These are phyloP conservation scores for Favolaschia claudopus DNA, from an alignment of 768 basidiomycete genomes.

Conservation along the genomic window DNA sequence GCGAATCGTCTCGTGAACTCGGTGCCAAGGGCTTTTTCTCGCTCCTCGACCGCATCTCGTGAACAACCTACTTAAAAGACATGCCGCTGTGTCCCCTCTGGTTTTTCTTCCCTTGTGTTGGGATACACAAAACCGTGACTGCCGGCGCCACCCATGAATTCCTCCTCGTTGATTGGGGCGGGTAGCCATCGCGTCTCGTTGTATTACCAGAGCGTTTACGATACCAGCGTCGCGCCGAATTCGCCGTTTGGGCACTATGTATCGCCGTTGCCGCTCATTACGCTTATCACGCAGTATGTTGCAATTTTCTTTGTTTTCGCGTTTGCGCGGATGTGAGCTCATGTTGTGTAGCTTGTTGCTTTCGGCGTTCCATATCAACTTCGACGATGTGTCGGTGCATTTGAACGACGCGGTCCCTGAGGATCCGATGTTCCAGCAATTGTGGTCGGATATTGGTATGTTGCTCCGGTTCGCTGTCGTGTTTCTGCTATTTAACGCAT, in stretches of 20 bases:
- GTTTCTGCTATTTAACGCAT: too few species aligned
- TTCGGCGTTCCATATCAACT: constrained; percentile 37
- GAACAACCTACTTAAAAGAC: too few species aligned
- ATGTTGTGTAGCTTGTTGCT: constrained; percentile 22
- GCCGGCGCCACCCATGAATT: constrained; percentile 14
- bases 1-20: not conserved
- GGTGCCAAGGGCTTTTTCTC: not conserved
- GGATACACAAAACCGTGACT: too few species aligned
- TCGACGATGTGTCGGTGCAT: constrained; percentile 27
- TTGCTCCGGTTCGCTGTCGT: too few species aligned
- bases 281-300: constrained; percentile 29
- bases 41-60: too few species aligned
- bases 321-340: not conserved
- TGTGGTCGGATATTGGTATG: constrained; percentile 37
- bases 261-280: constrained; percentile 30
- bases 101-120: too few species aligned
- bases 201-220: constrained; percentile 35
- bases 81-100: too few species aligned
- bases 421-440: constrained; percentile 25
- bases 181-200: constrained; percentile 30
- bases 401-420: constrained; percentile 32
- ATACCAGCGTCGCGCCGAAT: constrained; percentile 20
- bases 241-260: constrained; percentile 29
- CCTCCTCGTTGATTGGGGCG: constrained; percentile 1
- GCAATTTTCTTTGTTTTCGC: not conserved